Percentiles rank a stretch among this genome's conserved stretches.
Conservation (phyloP, 1,284 basidiomycete genomes). For the Laetiporus sulphureus region DNA sequence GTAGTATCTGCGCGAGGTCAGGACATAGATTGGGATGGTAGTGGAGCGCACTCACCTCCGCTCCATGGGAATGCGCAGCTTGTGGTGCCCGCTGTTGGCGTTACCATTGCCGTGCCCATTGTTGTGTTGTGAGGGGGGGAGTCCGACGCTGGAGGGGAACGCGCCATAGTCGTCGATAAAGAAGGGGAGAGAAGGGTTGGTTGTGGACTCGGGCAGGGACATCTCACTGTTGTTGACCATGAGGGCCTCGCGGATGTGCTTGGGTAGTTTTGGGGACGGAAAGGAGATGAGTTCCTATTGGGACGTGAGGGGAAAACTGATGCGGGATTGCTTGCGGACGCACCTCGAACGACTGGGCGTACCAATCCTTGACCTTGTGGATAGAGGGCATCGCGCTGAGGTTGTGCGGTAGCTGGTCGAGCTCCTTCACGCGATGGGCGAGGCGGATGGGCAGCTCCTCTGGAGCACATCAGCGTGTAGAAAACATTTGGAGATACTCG, state of each 20-base stretch:
- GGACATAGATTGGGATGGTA: conserved; percentile 1
- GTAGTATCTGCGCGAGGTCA: conserved; percentile 63
- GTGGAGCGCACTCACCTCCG: conserved; percentile 50
- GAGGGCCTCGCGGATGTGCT: conserved; percentile 64
- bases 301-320: background rate
- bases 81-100: conserved; percentile 40
- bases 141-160: conserved; percentile 10
- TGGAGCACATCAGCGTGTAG: conserved; percentile 20
- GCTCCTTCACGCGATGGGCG: conserved; percentile 94
- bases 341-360: conserved; percentile 97
- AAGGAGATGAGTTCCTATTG: conserved; percentile 82
- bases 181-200: conserved; percentile 59
- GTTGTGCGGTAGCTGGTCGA: conserved; percentile 91
- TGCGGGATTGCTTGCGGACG: conserved; percentile 18
- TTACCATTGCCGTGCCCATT: conserved; percentile 29
- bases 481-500: background rate
- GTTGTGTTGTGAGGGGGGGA: background rate
- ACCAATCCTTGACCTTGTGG: conserved; percentile 96
- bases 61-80: conserved; percentile 69
- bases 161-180: conserved; percentile 29
- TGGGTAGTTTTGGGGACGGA: conserved; percentile 66
- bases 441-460: conserved; percentile 93
- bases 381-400: conserved; percentile 92
- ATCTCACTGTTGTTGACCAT: conserved; percentile 40
- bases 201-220: conserved; percentile 56